These are phyloP conservation scores for Colletotrichum horii DNA, from an alignment of 2,329 filamentous ascomycete species.

Conservation along the genomic window DNA sequence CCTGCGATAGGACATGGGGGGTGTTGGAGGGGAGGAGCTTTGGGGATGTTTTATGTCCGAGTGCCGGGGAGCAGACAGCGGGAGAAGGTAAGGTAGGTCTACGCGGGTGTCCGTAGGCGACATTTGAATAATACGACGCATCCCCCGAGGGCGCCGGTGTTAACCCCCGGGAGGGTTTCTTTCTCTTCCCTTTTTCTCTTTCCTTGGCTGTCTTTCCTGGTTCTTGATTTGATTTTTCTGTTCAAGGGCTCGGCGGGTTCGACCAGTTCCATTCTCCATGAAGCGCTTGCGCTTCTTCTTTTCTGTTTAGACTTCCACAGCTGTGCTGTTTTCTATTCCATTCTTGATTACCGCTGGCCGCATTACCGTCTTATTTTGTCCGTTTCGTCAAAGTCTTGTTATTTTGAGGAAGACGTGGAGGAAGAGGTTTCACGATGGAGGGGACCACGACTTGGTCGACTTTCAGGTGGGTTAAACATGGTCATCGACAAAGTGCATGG, in stretches of 20 bases:
- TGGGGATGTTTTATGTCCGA: not conserved
- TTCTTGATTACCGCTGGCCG: not conserved
- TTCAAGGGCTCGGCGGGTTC: not conserved
- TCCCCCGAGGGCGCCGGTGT: not conserved
- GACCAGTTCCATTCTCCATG: not conserved
- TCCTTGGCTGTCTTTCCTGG: not conserved
- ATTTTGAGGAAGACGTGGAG: not conserved
- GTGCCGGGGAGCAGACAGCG: not conserved
- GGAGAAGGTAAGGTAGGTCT: not conserved
- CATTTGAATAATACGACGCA: not conserved
- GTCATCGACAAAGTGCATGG: no score
- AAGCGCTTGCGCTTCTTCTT: slow-evolving; percentile 2
- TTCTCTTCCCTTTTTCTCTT: not conserved
- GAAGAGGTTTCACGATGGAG: not conserved
- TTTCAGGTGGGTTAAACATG: not conserved
- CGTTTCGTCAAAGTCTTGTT: not conserved
- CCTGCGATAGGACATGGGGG: not conserved
- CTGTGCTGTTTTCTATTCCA: slow-evolving; percentile 7
- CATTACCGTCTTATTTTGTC: not conserved
- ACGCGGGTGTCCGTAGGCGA: not conserved
- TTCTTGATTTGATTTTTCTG: not conserved
- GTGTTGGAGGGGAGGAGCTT: not conserved
- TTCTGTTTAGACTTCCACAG: not conserved
- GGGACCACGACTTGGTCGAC: slow-evolving; percentile 3
- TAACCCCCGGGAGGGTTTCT: not conserved